Conservation (phyloP, 164 flowering plant genomes). For the Brasenia schreberi region DNA sequence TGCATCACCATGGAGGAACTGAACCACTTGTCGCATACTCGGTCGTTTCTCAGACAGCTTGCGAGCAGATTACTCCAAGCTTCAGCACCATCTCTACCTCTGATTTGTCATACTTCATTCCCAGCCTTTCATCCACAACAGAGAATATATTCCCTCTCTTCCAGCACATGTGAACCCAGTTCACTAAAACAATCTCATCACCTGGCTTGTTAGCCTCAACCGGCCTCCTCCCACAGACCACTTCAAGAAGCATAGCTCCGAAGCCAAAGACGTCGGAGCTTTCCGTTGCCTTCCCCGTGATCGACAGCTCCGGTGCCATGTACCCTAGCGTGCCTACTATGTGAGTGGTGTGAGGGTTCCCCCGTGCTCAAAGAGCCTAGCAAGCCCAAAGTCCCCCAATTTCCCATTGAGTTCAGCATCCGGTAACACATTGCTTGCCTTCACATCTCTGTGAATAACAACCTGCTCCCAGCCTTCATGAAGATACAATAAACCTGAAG, state of each 20-base stretch:
- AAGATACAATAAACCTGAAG: slow-evolving; percentile 19
- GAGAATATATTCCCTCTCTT: not conserved
- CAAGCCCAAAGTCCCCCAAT: slow-evolving; percentile 30
- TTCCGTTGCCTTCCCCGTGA: slow-evolving; percentile 21
- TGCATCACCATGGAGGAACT: not conserved
- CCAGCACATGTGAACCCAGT: slow-evolving; percentile 17
- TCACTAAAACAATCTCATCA: slow-evolving; percentile 13
- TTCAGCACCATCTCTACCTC: not conserved
- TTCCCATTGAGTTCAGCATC: slow-evolving; percentile 23
- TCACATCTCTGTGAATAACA: slow-evolving; percentile 31
- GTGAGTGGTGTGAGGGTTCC: slow-evolving; percentile 15
- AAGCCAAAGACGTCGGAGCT: slow-evolving; percentile 25
- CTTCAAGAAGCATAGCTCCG: slow-evolving; percentile 28
- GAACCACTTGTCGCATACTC: not conserved
- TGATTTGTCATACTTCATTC: not conserved
- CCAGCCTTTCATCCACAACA: not conserved
- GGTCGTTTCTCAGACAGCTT: not conserved
- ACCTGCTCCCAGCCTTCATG: slow-evolving; percentile 32
- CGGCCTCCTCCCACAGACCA: slow-evolving; percentile 29
- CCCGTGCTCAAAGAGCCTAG: slow-evolving; percentile 25
- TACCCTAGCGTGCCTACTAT: slow-evolving; percentile 31
- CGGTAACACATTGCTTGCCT: slow-evolving; percentile 25
- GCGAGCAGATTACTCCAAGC: not conserved
- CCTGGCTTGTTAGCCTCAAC: slow-evolving; percentile 2
- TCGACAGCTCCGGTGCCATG: slow-evolving; percentile 25